Evolutionary conservation across 805 yeast species (phyloP).

Genomic region (Yamadazyma ubonensis): DNA sequence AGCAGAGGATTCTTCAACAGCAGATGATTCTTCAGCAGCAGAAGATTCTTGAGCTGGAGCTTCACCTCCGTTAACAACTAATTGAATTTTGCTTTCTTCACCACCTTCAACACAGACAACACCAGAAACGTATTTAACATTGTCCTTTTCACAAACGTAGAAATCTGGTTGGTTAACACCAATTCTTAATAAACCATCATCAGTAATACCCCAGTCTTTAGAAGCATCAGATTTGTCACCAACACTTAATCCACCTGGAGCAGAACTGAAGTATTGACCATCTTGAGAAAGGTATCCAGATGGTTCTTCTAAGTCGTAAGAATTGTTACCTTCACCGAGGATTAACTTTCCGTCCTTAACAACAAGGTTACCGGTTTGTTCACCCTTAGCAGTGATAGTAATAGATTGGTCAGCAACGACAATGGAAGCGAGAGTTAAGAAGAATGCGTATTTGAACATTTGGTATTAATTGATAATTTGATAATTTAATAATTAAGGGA

Average conservation of each 20-base stretch:
- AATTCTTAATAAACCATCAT: slow-evolving; percentile 26
- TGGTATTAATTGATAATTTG: not conserved
- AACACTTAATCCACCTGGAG: slow-evolving; percentile 19
- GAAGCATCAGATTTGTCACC: slow-evolving; percentile 19
- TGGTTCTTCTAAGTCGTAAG: slow-evolving; percentile 29
- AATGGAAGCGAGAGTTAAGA: slow-evolving; percentile 26
- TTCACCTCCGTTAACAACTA: not conserved
- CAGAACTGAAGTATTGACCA: slow-evolving; percentile 20
- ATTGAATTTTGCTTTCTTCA: slow-evolving; percentile 16
- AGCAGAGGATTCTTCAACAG: slow-evolving; percentile 27
- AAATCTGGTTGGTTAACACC: slow-evolving; percentile 19
- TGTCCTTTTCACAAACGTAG: slow-evolving; percentile 25
- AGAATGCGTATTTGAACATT: slow-evolving; percentile 18
- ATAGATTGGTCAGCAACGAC: slow-evolving; percentile 30
- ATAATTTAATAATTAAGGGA: not conserved
- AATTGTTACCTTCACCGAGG: slow-evolving; percentile 13
- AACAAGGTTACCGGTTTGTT: slow-evolving; percentile 16
- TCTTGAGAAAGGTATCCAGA: slow-evolving; percentile 26
- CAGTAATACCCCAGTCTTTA: slow-evolving; percentile 25
- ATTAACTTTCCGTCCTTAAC: slow-evolving; percentile 18
- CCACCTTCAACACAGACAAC: slow-evolving; percentile 13
- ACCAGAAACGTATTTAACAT: slow-evolving; percentile 9
- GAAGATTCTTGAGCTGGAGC: too few relatives aligned
- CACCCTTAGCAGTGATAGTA: slow-evolving; percentile 29
- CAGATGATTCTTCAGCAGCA: slow-evolving; percentile 22